A percentile compares a stretch with the other conserved stretches of the same genome.
Evolutionary conservation across 192 early-diverging fungal genomes (phyloP).

Genomic region (Phlyctochytrium arcticum): DNA sequence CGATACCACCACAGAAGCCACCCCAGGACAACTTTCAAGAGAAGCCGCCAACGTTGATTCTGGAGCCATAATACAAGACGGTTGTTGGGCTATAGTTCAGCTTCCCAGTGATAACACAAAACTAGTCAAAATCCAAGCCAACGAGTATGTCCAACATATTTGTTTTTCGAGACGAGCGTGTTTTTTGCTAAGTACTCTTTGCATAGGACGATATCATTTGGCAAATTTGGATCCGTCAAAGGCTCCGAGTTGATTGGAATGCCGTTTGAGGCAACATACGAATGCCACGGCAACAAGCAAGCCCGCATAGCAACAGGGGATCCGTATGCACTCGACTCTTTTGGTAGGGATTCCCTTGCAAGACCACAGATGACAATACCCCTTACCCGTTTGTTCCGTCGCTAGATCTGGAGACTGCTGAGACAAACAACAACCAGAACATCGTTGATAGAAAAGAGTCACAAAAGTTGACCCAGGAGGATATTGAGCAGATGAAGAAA

Average conservation of each 20-base stretch:
- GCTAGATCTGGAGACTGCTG: constrained; percentile 62
- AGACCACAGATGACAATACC: not conserved
- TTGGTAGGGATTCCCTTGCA: constrained; percentile 61
- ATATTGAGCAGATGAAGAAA: constrained; percentile 81
- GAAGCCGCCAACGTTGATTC: too few species aligned
- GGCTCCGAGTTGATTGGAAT: constrained; percentile 76
- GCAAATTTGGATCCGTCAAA: constrained; percentile 89
- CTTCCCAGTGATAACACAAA: constrained; percentile 17
- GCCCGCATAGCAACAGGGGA: not conserved
- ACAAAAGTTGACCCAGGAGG: constrained; percentile 74
- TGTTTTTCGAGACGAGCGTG: not conserved
- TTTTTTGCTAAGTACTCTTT: not conserved
- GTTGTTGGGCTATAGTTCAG: constrained; percentile 15
- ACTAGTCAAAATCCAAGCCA: constrained; percentile 7
- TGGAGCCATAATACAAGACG: constrained; percentile 9
- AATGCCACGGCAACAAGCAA: constrained; percentile 60
- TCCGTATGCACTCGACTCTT: constrained; percentile 65
- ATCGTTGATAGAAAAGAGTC: constrained; percentile 68
- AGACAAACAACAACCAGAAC: constrained; percentile 76
- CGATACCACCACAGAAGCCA: too few species aligned
- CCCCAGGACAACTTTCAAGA: too few species aligned
- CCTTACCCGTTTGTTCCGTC: too few species aligned
- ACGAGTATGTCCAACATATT: constrained; percentile 9
- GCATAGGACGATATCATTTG: constrained; percentile 47
- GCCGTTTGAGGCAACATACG: constrained; percentile 77